Evolutionary conservation across 2,329 filamentous ascomycete genomes (phyloP), one percentile per base, ranked within the genome.

Genomic region (Verticillium tricorpus): DNA sequence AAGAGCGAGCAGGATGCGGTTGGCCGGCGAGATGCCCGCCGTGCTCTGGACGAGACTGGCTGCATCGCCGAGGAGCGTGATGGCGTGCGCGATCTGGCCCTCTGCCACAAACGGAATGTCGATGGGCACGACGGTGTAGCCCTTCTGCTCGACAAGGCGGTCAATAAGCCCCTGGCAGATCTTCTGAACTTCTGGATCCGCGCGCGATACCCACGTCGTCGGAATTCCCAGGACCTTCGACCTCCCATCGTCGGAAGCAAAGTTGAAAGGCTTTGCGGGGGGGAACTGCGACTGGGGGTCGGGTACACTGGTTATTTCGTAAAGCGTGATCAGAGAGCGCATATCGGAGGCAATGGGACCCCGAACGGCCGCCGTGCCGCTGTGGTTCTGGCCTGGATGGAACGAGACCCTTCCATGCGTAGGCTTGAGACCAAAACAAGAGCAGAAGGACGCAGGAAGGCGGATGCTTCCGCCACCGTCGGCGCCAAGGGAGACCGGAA

Each of bases 381-480:
- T 84, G 59, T 86, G 80, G 62, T 85, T 85, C 15, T 80, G 74
- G 1, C 85, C 82, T 0, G 89, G 89, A 3, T 80, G 78, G 57
- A 76, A 79, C 64, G 89, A 90, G 1, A 93, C 76, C 25, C 90
- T 85, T 31, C 83, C 82, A 69, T 91, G 89, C 0, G 85, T 86
- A 0, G 90, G 81, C 70, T 93, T 93, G 45, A 94, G 80, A 0
- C 91, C 90, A 70, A 87, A 93, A 7, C 92, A 77, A 12, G 89
- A 89, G 70, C 90, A 93, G 70, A 88, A 91, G 8, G 84, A 84
- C 0, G 88, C 80, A 0, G 91, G 91, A 37, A 93, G 87, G 1
- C 91, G 85, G 65, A 93, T 88, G 58, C 85, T 90, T 61, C 90
- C 90, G 35, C 90, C 90, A 17, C 89, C 89, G 69, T 93, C 90